These are phyloP conservation scores for Mycothermus thermophilus DNA, from an alignment of 495 filamentous ascomycete species.

Conservation along the genomic window DNA sequence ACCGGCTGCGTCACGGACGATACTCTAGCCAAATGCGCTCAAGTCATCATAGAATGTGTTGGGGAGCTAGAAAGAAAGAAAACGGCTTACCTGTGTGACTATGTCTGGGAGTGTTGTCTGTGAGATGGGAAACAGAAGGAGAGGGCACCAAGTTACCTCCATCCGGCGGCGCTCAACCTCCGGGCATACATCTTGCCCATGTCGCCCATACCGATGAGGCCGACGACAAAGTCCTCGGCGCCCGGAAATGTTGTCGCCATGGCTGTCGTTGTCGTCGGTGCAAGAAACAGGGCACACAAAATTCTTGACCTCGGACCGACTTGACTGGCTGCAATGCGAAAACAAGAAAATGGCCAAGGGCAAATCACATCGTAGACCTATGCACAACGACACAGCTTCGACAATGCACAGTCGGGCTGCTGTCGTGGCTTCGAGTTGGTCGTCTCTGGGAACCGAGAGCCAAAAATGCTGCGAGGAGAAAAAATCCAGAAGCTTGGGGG, in stretches of 20 bases:
- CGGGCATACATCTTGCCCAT: slow-evolving; percentile 99
- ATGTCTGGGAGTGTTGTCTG: neutral
- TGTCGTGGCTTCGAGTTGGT: neutral
- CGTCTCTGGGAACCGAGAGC: neutral
- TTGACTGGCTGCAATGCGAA: slow-evolving; percentile 2
- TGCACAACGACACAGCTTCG: slow-evolving; percentile 1
- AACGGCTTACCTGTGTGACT: too few species aligned
- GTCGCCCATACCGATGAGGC: slow-evolving; percentile 97
- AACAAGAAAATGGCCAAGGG: slow-evolving; percentile 4
- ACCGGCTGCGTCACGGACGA: slow-evolving; percentile 35
- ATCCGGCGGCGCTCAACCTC: slow-evolving; percentile 73
- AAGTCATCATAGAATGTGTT: slow-evolving; percentile 70
- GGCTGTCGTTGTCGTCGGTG: slow-evolving; percentile 12
- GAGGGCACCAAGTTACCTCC: slow-evolving; percentile 94
- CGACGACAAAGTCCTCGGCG: slow-evolving; percentile 58
- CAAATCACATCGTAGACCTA: slow-evolving; percentile 6
- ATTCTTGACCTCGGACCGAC: neutral
- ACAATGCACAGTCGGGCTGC: too few species aligned
- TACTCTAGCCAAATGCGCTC: slow-evolving; percentile 99
- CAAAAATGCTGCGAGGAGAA: too few species aligned
- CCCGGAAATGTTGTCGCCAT: slow-evolving; percentile 8
- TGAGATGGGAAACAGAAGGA: too few species aligned
- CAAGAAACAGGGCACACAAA: too few species aligned
- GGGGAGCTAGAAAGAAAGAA: slow-evolving; percentile 4
- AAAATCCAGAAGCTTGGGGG: too few species aligned